phyloP scores from a whole-genome alignment of 345 rosid genomes.

The Linum lewisii region DNA sequence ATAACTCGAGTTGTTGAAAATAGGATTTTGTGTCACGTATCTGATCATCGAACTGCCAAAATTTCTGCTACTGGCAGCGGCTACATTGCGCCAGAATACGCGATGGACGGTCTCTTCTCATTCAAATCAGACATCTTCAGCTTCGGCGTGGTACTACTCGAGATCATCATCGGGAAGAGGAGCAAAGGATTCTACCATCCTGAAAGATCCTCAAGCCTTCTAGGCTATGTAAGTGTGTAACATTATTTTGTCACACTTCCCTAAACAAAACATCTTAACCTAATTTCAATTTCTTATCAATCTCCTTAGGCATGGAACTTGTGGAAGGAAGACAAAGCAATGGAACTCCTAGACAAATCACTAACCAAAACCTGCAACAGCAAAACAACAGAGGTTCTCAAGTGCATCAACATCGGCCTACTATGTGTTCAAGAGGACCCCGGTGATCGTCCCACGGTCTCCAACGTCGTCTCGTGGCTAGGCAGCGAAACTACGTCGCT shows the following conservation, averaged over 20 bases:
- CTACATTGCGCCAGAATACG: slow-evolving; percentile 22
- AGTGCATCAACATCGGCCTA: slow-evolving; percentile 20
- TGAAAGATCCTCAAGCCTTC: slow-evolving; percentile 11
- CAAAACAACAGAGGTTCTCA: slow-evolving; percentile 8
- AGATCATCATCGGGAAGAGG: slow-evolving; percentile 23
- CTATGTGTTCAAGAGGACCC: slow-evolving; percentile 31
- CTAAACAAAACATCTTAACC: background rate
- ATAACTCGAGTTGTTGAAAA: no score
- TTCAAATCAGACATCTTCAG: slow-evolving; percentile 28
- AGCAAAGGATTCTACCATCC: slow-evolving; percentile 13
- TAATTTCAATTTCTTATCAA: background rate
- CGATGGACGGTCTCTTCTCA: slow-evolving; percentile 21
- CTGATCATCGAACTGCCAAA: no score
- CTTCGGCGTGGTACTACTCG: slow-evolving; percentile 24
- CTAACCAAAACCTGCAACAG: background rate
- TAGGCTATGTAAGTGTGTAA: slow-evolving; percentile 14
- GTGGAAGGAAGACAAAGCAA: slow-evolving; percentile 14
- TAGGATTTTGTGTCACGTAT: no score
- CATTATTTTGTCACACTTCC: background rate
- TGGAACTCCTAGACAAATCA: slow-evolving; percentile 16
- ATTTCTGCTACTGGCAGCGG: no score
- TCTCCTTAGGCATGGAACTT: slow-evolving; percentile 17
- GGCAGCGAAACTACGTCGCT: slow-evolving; percentile 14
- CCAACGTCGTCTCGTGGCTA: slow-evolving; percentile 17
- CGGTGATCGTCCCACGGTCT: slow-evolving; percentile 23